Percentiles rank a stretch among this genome's conserved stretches.
Conservation (phyloP, 257 asterid genomes). For the Linaria vulgaris region DNA sequence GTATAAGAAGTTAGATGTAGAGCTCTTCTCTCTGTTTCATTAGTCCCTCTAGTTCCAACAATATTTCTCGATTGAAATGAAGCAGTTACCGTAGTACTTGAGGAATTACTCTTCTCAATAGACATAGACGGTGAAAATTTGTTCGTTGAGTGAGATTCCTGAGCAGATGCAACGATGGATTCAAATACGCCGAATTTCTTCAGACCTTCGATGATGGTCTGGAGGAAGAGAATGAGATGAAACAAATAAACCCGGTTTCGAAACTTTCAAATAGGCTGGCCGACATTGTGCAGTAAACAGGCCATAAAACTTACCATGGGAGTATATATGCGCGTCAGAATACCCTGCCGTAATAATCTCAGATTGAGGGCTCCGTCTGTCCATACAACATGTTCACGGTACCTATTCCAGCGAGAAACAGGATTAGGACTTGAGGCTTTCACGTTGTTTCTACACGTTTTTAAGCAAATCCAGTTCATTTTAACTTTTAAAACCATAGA, state of each 20-base stretch:
- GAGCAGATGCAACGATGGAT: slow-evolving; percentile 61
- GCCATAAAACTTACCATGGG: slow-evolving; percentile 73
- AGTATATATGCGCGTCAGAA: slow-evolving; percentile 83
- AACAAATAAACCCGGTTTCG: background rate
- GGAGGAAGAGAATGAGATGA: slow-evolving; percentile 27
- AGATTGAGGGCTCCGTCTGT: slow-evolving; percentile 64
- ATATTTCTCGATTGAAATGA: too few species aligned
- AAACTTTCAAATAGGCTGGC: too few species aligned
- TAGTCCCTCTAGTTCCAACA: too few species aligned
- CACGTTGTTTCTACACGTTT: slow-evolving; percentile 2
- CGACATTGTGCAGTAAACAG: too few species aligned
- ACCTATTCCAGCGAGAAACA: slow-evolving; percentile 53
- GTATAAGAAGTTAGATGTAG: too few species aligned
- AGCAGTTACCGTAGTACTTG: too few species aligned
- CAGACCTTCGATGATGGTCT: slow-evolving; percentile 88
- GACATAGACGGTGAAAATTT: slow-evolving; percentile 40
- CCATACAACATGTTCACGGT: slow-evolving; percentile 94
- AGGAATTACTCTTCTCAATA: too few species aligned
- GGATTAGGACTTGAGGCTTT: background rate
- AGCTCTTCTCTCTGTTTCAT: too few species aligned
- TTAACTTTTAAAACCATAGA: too few species aligned
- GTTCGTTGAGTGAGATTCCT: slow-evolving; percentile 54
- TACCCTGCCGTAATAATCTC: slow-evolving; percentile 90
- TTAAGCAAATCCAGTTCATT: too few species aligned
- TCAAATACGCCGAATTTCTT: slow-evolving; percentile 75